Evolutionary conservation across 192 early-diverging fungal species (phyloP), one percentile per base, ranked within the genome.

Genomic region (Coemansia sp.): DNA sequence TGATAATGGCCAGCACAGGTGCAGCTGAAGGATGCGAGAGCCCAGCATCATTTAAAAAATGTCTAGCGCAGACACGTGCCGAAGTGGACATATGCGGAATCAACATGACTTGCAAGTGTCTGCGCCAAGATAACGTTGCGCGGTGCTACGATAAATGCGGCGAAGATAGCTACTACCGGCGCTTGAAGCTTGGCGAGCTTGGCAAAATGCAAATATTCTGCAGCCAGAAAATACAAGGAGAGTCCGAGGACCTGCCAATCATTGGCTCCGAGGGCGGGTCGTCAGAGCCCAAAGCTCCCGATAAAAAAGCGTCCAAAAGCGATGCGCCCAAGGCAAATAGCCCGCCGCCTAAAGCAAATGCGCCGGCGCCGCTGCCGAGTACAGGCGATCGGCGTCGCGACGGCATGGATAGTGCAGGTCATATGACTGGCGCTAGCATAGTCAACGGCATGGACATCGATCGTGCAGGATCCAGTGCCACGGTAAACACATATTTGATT

Each of bases 51-150:
- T 72, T 78, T 45, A 78, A 78, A 54, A 78, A 72, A 25, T 78
- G 75, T 55, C 32, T 78, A 10, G 66, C 62, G 23, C 75, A 78
- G 21, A 72, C 75, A 12, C 75, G 70, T 11, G 75, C 75, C n/a
- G 75, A 78, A 25, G 75, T 78, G 6, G 63, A 72, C 45, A 72
- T 78, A 29, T 78, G 75, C 56, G 75, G 75, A 3, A 69, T 78
- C 45, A 78, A 78, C 66, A 78, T 78, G 75, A 72, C 75, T 14
- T 78, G 75, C 59, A 78, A 72, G 39, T 78, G 75, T 25, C 10
- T 62, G 21, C 70, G 75, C 15, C 75, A 78, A 23, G 75, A 65
- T 45, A 67, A 69, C 50, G 69, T 77, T 10, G 60, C 65, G 2
- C 49, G 47, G 15, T 78, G 75, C 55, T 78, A 78, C 45, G 75